These are phyloP conservation scores for Calonectria hawksworthii DNA, from an alignment of 2,329 filamentous ascomycete genomes.

Conservation along the genomic window DNA sequence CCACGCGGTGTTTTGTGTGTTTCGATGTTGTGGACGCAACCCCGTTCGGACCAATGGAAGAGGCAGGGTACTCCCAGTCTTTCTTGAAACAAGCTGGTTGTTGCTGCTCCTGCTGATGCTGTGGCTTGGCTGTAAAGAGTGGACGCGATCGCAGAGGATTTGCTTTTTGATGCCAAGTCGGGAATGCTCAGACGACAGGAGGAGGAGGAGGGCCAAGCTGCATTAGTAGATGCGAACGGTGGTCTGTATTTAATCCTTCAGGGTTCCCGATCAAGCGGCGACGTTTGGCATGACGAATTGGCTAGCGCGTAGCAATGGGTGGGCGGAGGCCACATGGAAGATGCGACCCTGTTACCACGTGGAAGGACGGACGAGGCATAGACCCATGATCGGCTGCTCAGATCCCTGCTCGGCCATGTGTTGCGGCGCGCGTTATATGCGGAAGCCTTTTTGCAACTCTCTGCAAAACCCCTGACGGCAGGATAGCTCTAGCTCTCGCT, in stretches of 20 bases:
- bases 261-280: not conserved
- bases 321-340: constrained; percentile 16
- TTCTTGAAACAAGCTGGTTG: not conserved
- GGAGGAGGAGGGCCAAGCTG: not conserved
- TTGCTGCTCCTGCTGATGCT: not conserved
- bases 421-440: not conserved
- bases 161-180: not conserved
- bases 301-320: not conserved
- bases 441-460: not conserved
- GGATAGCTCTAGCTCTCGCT: no score
- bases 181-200: not conserved
- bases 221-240: constrained; percentile 1
- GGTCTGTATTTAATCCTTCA: constrained; percentile 12
- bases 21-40: not conserved
- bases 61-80: not conserved
- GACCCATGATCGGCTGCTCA: not conserved
- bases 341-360: constrained; percentile 11
- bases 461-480: not conserved
- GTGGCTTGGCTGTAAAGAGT: not conserved
- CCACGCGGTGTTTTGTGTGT: not conserved
- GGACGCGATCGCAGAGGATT: constrained; percentile 11
- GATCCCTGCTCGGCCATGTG: constrained; percentile 9
- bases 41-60: not conserved
- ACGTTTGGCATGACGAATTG: not conserved
- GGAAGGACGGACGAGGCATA: not conserved